phyloP scores from a whole-genome alignment of 768 basidiomycete genomes.

The Paxillus ammoniavirescens region DNA sequence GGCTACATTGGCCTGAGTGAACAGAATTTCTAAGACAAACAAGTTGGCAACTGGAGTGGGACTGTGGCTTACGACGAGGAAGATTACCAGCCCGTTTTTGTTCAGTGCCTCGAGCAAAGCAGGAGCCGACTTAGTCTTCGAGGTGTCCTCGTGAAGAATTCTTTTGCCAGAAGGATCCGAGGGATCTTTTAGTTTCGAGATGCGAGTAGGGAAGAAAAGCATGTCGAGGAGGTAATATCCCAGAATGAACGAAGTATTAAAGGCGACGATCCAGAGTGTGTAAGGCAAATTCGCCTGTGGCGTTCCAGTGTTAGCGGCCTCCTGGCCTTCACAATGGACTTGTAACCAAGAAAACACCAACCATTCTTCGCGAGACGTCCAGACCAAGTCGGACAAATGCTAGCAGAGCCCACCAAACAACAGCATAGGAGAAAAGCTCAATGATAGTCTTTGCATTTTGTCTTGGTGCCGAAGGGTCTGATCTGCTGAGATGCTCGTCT shows the following conservation, averaged over 20 bases:
- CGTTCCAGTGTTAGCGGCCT: neutral
- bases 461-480: constrained; percentile 37
- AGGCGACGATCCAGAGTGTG: constrained; percentile 85
- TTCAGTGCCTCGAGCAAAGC: constrained; percentile 79
- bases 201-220: constrained; percentile 54
- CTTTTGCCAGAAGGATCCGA: constrained; percentile 22
- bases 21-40: neutral
- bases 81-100: constrained; percentile 72
- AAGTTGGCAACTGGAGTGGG: neutral
- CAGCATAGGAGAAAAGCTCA: constrained; percentile 72
- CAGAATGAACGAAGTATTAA: constrained; percentile 83
- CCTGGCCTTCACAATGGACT: neutral
- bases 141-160: constrained; percentile 25
- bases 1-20: constrained; percentile 72
- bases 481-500: neutral
- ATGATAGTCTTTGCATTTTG: constrained; percentile 73
- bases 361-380: constrained; percentile 60
- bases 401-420: constrained; percentile 75
- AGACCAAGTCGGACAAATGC: constrained; percentile 33
- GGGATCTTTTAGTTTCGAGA: constrained; percentile 25
- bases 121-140: constrained; percentile 33
- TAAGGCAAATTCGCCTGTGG: constrained; percentile 86
- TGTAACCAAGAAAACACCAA: constrained; percentile 33
- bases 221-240: constrained; percentile 79
- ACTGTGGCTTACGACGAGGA: constrained; percentile 66